Conservation (phyloP, 306 rosid genomes). For the Vigna nakashimae region DNA sequence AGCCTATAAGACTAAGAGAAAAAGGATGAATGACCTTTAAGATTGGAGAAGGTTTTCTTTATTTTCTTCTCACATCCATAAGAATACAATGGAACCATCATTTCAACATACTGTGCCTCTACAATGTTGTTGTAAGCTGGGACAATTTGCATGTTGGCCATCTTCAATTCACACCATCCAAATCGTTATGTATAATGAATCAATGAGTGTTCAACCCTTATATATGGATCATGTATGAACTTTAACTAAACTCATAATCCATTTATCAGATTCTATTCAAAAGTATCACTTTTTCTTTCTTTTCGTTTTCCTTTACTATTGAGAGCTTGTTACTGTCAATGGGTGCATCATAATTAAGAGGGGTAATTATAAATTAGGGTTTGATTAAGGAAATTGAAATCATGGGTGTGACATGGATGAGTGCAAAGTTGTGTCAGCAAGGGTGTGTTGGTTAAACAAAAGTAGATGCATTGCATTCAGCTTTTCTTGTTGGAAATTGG, state of each 20-base stretch:
- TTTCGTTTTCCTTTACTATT: background rate
- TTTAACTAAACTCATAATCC: slow-evolving; percentile 34
- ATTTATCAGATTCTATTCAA: slow-evolving; percentile 40
- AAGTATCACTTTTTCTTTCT: slow-evolving; percentile 25
- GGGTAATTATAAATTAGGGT: slow-evolving; percentile 13
- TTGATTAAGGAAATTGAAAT: slow-evolving; percentile 41
- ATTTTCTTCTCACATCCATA: slow-evolving; percentile 87
- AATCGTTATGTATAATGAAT: background rate
- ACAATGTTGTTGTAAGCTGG: slow-evolving; percentile 64
- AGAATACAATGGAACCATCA: slow-evolving; percentile 92
- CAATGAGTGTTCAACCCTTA: slow-evolving; percentile 35
- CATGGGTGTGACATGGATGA: slow-evolving; percentile 48
- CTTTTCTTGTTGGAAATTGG: slow-evolving; percentile 44
- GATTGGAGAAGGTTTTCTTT: slow-evolving; percentile 69
- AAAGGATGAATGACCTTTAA: slow-evolving; percentile 54
- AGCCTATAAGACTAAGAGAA: too few relatives aligned
- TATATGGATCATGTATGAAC: slow-evolving; percentile 43
- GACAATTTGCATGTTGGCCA: slow-evolving; percentile 80
- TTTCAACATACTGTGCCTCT: slow-evolving; percentile 87
- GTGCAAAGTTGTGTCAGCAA: slow-evolving; percentile 65
- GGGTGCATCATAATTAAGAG: slow-evolving; percentile 5
- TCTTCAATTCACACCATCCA: slow-evolving; percentile 38
- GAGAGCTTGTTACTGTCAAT: background rate
- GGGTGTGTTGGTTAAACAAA: slow-evolving; percentile 36
- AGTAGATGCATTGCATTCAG: slow-evolving; percentile 43